These are phyloP conservation scores for Dalbergia cultrata DNA, from an alignment of 306 rosid genomes.

Conservation along the genomic window DNA sequence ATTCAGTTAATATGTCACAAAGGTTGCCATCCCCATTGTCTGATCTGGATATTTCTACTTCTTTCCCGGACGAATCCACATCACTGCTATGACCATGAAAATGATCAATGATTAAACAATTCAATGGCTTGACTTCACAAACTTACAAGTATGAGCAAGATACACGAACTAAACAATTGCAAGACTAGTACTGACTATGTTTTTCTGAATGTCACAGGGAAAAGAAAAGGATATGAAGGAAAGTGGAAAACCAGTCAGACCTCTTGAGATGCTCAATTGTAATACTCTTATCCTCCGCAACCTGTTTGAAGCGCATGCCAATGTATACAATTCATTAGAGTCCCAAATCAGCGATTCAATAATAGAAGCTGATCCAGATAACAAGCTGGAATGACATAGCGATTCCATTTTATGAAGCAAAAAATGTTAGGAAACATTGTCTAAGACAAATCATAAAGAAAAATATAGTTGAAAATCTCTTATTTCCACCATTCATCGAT, in stretches of 20 bases:
- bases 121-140: constrained; percentile 33
- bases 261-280: constrained; percentile 53
- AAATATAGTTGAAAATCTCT: constrained; percentile 19
- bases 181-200: not conserved
- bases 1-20: constrained; percentile 56
- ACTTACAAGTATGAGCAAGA: constrained; percentile 4
- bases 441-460: not conserved
- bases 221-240: constrained; percentile 29
- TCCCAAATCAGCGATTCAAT: constrained; percentile 20
- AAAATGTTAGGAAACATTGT: constrained; percentile 14
- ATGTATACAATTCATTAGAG: constrained; percentile 11
- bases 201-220: not conserved
- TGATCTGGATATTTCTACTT: constrained; percentile 11
- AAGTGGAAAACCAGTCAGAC: constrained; percentile 47
- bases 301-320: constrained; percentile 57
- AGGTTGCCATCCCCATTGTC: constrained; percentile 38
- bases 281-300: constrained; percentile 36
- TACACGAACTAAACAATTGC: not conserved
- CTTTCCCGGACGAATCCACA: constrained; percentile 45
- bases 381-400: not conserved
- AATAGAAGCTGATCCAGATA: constrained; percentile 34
- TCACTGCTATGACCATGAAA: constrained; percentile 50
- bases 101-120: constrained; percentile 21
- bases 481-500: constrained; percentile 6
- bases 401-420: constrained; percentile 29